Base-by-base conservation (phyloP, 2,329 filamentous ascomycete species). In the Clonostachys sp. region DNA sequence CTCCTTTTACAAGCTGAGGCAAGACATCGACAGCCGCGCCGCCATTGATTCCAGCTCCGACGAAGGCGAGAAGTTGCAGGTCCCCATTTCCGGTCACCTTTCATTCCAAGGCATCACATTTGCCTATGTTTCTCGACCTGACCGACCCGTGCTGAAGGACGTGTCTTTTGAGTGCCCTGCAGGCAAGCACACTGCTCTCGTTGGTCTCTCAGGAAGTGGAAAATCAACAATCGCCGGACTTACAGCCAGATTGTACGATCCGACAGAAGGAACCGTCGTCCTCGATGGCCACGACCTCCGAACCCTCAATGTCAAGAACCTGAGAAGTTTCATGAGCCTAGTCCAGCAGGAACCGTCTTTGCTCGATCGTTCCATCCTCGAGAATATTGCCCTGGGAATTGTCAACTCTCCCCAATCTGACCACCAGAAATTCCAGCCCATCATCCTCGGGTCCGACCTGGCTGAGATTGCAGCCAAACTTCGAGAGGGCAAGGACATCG, bases 211-310 rank as follows among this genome's bases (percentile, higher is more conserved):
- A 1, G 80, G 80, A 2, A 78, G 74, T 47, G 79, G 77, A 4
- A 81, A 82, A 51, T 80, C 76, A 7, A 81, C 77, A 3, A 64
- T 83, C 36, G 74, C 78, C 3, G 74, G 72, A 5, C 63, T 84
- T 3, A 60, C 80, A 1, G 73, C 78, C 36, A 68, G 83, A 36
- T 70, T 84, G 34, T 84, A 86, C 52, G 75, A 82, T 45, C 75
- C 78, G 0, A 68, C 69, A 1, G 61, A 65, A 5, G 81, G 80
- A 4, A 56, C 55, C 0, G 63, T 83, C 5, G 54, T 62, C 2
- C 57, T 80, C 5, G 76, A 76, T 56, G 76, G 73, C 3, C 65
- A 59, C n/a, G 64, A 75, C 54, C 61, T 81, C 33, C 68, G 64
- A 3, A 59, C 68, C 1, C 54, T 80, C 43, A 78, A 81, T 42